A percentile compares a stretch with the other conserved stretches of the same genome.
phyloP scores from a whole-genome alignment of 108 stramenopile genomes.

The Cyclotella cryptica region DNA sequence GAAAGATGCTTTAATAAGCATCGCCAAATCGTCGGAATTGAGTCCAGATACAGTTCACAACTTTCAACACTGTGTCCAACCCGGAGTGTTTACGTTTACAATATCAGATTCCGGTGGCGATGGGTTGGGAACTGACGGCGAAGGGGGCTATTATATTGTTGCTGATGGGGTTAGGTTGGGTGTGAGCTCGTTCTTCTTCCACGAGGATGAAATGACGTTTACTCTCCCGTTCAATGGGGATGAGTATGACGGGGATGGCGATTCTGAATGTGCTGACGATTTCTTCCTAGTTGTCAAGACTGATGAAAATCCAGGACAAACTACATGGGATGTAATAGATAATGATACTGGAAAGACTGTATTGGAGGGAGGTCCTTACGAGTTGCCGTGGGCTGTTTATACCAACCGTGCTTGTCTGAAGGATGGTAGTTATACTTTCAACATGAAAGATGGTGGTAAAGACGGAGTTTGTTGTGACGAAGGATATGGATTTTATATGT shows the following conservation, averaged over 20 bases:
- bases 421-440: slow-evolving; percentile 44
- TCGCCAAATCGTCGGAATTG: not conserved
- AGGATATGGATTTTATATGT: slow-evolving; percentile 43
- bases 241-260: slow-evolving; percentile 15
- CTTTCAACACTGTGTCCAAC: slow-evolving; percentile 43
- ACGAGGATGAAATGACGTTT: slow-evolving; percentile 52
- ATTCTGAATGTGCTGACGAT: slow-evolving; percentile 45
- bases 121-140: slow-evolving; percentile 36
- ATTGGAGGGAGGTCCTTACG: slow-evolving; percentile 46
- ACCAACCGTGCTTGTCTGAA: slow-evolving; percentile 47
- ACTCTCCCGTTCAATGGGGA: slow-evolving; percentile 34
- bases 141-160: slow-evolving; percentile 42
- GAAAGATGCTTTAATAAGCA: not conserved
- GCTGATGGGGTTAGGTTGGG: slow-evolving; percentile 44
- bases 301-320: slow-evolving; percentile 44
- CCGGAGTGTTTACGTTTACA: slow-evolving; percentile 37
- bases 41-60: slow-evolving; percentile 10
- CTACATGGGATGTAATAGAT: slow-evolving; percentile 43
- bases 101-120: slow-evolving; percentile 41
- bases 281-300: slow-evolving; percentile 42
- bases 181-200: slow-evolving; percentile 49
- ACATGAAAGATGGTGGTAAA: slow-evolving; percentile 28
- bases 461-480: slow-evolving; percentile 46
- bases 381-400: slow-evolving; percentile 32
- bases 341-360: slow-evolving; percentile 32